These are phyloP conservation scores for Pythium apleroticum DNA, from an alignment of 352 stramenopile genomes.

Conservation along the genomic window DNA sequence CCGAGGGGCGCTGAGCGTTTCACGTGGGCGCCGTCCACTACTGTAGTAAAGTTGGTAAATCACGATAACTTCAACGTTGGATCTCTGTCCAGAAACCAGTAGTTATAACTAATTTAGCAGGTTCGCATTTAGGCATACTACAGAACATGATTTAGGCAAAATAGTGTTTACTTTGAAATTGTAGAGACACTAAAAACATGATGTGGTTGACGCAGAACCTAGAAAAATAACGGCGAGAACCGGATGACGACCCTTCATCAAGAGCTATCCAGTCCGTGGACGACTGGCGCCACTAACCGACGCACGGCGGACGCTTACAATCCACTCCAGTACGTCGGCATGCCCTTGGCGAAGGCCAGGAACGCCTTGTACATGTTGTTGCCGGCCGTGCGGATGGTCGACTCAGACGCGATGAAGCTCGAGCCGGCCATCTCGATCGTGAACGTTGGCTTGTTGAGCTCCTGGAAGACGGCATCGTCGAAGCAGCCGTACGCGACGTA, in stretches of 20 bases:
- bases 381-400: conserved; percentile 25
- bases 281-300: conserved; percentile 4
- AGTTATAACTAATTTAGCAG: too few species aligned
- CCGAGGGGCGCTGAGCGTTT: conserved; percentile 1
- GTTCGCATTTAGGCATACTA: too few species aligned
- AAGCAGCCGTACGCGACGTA: conserved; percentile 35
- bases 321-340: conserved; percentile 22
- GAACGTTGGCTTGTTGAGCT: conserved; percentile 28
- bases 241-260: not conserved
- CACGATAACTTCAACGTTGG: conserved; percentile 1
- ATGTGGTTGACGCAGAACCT: not conserved
- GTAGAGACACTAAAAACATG: not conserved
- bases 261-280: not conserved
- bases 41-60: not conserved
- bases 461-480: conserved; percentile 28
- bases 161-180: not conserved
- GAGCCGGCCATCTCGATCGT: conserved; percentile 31
- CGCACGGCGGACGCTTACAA: not conserved
- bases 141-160: not conserved
- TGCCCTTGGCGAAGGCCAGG: conserved; percentile 19
- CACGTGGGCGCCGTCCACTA: not conserved
- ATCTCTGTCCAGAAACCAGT: too few species aligned
- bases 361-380: conserved; percentile 21
- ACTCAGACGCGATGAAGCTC: conserved; percentile 22
- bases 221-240: conserved; percentile 1